phyloP scores from a whole-genome alignment of 108 stramenopile species.

The Nitzschia sp. region DNA sequence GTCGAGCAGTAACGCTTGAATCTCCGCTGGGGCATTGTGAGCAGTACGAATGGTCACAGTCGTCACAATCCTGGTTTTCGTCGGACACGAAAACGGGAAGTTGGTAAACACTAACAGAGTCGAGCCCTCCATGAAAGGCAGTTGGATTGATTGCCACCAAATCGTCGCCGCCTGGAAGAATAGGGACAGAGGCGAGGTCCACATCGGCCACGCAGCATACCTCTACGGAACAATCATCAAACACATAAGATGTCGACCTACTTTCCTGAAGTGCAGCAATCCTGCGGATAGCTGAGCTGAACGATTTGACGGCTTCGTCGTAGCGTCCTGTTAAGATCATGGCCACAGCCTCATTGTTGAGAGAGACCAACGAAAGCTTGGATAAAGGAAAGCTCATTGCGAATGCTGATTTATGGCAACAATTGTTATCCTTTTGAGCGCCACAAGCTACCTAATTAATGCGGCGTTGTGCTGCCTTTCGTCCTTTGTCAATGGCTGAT shows the following conservation, averaged over 20 bases:
- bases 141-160: neutral
- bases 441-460: no score
- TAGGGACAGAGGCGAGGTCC: neutral
- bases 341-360: neutral
- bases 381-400: neutral
- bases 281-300: neutral
- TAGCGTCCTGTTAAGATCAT: neutral
- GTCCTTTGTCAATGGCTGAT: no score
- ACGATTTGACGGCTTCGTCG: neutral
- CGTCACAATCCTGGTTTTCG: no score
- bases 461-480: no score
- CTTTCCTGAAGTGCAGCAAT: neutral
- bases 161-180: neutral
- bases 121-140: neutral
- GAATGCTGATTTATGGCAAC: no score
- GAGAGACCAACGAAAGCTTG: constrained; percentile 3
- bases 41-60: no score
- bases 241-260: neutral
- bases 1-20: neutral
- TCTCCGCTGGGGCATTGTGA: no score
- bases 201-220: no score
- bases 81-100: neutral
- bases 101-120: neutral
- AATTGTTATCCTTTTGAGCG: no score
- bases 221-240: neutral